Percentiles rank a stretch among this genome's conserved stretches.
Evolutionary conservation across 441 rosid genomes (phyloP).

Genomic region (Populus tomentosa): DNA sequence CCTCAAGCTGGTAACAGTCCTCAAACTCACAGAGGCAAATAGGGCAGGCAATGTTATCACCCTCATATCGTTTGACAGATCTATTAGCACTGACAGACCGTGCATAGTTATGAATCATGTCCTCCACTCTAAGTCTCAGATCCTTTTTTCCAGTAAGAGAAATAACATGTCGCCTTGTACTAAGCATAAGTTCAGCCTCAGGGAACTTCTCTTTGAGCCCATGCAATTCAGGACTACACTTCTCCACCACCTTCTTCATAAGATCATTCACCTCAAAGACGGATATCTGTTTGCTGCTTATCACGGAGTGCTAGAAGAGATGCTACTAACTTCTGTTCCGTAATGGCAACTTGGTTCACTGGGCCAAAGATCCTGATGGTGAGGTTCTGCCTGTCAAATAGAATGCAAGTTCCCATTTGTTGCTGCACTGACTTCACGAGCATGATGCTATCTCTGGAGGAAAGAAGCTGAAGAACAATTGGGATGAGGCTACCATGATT

Average conservation of each 20-base stretch:
- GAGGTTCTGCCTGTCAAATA: constrained; percentile 16
- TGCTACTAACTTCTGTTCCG: constrained; percentile 17
- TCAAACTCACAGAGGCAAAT: constrained; percentile 32
- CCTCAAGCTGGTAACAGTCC: constrained; percentile 26
- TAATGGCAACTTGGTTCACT: constrained; percentile 6
- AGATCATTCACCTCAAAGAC: constrained; percentile 22
- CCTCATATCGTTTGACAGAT: background rate
- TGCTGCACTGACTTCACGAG: constrained; percentile 20
- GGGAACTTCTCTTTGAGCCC: constrained; percentile 20
- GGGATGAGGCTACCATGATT: constrained; percentile 17
- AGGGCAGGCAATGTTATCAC: constrained; percentile 17
- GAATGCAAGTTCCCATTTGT: constrained; percentile 14
- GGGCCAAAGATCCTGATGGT: constrained; percentile 18
- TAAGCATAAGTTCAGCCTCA: constrained; percentile 13
- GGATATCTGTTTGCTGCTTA: constrained; percentile 10
- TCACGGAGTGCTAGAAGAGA: constrained; percentile 17
- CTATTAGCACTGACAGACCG: background rate
- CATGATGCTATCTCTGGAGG: constrained; percentile 11
- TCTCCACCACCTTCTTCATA: constrained; percentile 21
- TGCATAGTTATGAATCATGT: constrained; percentile 15
- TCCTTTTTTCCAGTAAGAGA: constrained; percentile 21
- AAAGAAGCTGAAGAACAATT: constrained; percentile 11
- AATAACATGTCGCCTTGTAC: constrained; percentile 19
- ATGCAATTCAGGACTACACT: constrained; percentile 19
- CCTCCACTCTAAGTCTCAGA: constrained; percentile 17